Conservation (phyloP, 768 basidiomycete genomes). For the Punctularia strigosozonata region DNA sequence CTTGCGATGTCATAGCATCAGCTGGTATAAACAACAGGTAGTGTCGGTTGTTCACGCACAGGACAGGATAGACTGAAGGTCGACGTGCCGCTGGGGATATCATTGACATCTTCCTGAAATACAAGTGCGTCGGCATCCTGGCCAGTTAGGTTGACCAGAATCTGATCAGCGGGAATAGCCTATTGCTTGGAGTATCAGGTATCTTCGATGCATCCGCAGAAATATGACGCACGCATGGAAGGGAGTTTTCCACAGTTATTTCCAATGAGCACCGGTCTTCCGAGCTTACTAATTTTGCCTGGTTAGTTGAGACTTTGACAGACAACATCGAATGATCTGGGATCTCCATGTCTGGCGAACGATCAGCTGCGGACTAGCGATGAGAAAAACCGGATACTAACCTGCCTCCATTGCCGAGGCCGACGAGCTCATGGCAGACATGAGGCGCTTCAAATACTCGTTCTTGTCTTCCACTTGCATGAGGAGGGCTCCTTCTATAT, state of each 20-base stretch:
- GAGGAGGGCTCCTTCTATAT: slow-evolving; percentile 38
- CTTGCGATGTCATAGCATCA: slow-evolving; percentile 2
- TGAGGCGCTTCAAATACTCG: slow-evolving; percentile 39
- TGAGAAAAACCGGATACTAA: slow-evolving; percentile 15
- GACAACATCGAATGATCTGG: slow-evolving; percentile 61
- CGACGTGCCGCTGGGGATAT: slow-evolving; percentile 49
- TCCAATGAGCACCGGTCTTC: slow-evolving; percentile 58
- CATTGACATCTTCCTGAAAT: slow-evolving; percentile 32
- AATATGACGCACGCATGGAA: slow-evolving; percentile 61
- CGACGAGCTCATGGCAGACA: slow-evolving; percentile 34
- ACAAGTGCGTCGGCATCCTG: slow-evolving; percentile 49
- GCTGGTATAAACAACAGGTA: neutral
- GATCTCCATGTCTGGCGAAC: slow-evolving; percentile 46
- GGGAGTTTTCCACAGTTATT: slow-evolving; percentile 46
- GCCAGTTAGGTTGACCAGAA: slow-evolving; percentile 49
- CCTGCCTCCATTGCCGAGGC: slow-evolving; percentile 44
- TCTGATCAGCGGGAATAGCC: slow-evolving; percentile 49
- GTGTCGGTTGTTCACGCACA: slow-evolving; percentile 30
- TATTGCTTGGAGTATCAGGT: too few species aligned
- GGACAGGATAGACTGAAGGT: slow-evolving; percentile 53
- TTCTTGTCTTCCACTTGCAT: slow-evolving; percentile 38
- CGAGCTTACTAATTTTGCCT: slow-evolving; percentile 40
- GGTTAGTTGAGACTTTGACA: slow-evolving; percentile 28
- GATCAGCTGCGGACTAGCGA: slow-evolving; percentile 1
- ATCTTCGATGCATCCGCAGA: neutral